Conservation (phyloP, 1,284 basidiomycete genomes). For the Cyathus pygmaeus region DNA sequence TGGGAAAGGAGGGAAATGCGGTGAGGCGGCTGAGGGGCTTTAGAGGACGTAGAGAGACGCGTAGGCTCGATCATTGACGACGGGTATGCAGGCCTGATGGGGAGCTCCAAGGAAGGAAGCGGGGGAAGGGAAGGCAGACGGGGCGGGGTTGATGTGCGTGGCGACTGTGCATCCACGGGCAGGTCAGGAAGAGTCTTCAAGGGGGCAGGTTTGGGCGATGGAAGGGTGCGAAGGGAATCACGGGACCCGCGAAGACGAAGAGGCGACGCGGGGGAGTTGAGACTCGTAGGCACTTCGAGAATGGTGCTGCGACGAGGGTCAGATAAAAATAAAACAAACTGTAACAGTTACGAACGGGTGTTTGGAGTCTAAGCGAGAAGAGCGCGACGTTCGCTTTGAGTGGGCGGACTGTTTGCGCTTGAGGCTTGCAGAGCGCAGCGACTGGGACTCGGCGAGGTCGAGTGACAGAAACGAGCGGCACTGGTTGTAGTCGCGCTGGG, state of each 20-base stretch:
- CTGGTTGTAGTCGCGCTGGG: conserved; percentile 47
- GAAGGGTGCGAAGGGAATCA: conserved; percentile 61
- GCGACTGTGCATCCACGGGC: conserved; percentile 31
- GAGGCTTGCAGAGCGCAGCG: conserved; percentile 54
- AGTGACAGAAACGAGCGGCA: conserved; percentile 66
- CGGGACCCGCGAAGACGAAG: conserved; percentile 44
- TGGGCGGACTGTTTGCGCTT: conserved; percentile 40
- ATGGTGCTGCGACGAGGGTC: conserved; percentile 25
- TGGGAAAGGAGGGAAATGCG: conserved; percentile 46
- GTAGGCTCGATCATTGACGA: no score
- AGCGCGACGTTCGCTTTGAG: conserved; percentile 20
- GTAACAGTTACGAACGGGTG: conserved; percentile 2
- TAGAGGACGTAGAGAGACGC: neutral
- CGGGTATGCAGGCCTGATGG: conserved; percentile 24
- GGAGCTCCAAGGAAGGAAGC: conserved; percentile 42
- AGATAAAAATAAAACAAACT: conserved; percentile 6
- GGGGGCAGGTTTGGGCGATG: conserved; percentile 70
- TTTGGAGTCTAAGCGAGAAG: conserved; percentile 14
- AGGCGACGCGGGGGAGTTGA: conserved; percentile 22
- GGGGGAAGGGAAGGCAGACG: conserved; percentile 43
- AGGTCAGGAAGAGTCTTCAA: conserved; percentile 59
- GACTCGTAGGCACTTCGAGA: conserved; percentile 24
- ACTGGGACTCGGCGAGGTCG: conserved; percentile 67
- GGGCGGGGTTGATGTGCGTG: conserved; percentile 15
- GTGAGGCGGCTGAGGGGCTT: conserved; percentile 25